Percentiles rank a stretch among this genome's conserved stretches.
These are phyloP conservation scores for Cyclotella distinguenda DNA, from an alignment of 108 stramenopile genomes.

Conservation along the genomic window DNA sequence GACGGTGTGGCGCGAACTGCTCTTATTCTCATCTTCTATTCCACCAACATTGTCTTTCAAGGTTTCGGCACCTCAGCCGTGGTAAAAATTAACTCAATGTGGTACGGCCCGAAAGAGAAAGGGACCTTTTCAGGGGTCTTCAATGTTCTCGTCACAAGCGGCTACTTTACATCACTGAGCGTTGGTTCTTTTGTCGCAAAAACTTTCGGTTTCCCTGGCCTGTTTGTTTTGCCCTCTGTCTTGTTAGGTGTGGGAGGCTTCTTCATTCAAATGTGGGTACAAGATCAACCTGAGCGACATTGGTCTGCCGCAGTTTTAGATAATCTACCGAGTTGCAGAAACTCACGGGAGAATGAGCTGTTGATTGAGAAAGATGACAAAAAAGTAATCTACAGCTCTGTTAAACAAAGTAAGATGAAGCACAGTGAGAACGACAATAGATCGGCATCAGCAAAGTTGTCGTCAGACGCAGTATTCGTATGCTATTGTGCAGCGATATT, in stretches of 20 bases:
- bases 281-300: background rate
- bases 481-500: slow-evolving; percentile 7
- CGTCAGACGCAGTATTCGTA: slow-evolving; percentile 2
- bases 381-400: background rate
- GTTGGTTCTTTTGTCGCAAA: background rate
- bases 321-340: too few species aligned
- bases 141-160: slow-evolving; percentile 5
- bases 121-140: slow-evolving; percentile 1
- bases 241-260: background rate
- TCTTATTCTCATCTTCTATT: slow-evolving; percentile 1
- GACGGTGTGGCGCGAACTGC: background rate
- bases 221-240: slow-evolving; percentile 1
- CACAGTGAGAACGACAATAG: background rate
- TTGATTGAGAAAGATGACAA: background rate
- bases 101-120: background rate
- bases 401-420: background rate
- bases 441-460: background rate
- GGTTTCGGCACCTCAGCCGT: slow-evolving; percentile 5
- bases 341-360: background rate
- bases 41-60: slow-evolving; percentile 5
- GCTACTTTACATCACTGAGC: slow-evolving; percentile 6
- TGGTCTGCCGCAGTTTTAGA: background rate
- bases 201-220: slow-evolving; percentile 1
- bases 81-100: slow-evolving; percentile 5
- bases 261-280: background rate